Base-by-base conservation (phyloP, 31 red algal genomes). In the Asparagopsis taxiformis region DNA sequence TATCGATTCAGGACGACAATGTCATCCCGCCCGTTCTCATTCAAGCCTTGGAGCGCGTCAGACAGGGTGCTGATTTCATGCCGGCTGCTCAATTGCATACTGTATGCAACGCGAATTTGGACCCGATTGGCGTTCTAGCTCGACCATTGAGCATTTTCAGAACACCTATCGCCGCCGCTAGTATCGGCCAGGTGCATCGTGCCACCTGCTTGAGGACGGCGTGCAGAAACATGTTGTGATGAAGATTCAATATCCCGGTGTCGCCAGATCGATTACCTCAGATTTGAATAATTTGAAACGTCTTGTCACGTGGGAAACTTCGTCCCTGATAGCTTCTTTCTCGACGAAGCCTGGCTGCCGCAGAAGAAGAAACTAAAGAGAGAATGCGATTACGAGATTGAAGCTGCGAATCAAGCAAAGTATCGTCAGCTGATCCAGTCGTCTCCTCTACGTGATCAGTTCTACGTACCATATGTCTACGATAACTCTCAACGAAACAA, bases 161-260 rank as follows among this genome's bases (percentile, higher is more conserved):
- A 22, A 10, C 22, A 5, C 87, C 91, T 11, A 73, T 94, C 24
- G 91, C 91, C 0, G 87, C 91, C 0, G 91, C 91, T 9, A 78
- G 68, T 64, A 94, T 94, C 39, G 91, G 91, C 19, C 91, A 94
- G 59, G 91, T 94, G 37, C 91, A 94, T 56, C 38, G 54, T 25
- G 91, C 79, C 15, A 51, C 32, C 41, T 53, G 10, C 13, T 52
- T n/a, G 64, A 38, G 21, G 20, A 51, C 4, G 58, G n/a, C n/a
- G n/a, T n/a, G n/a, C n/a, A n/a, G n/a, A n/a, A 57, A 21, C 20
- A 25, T 28, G 52, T 94, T 1, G 79, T 77, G 25, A 37, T 94
- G 31, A 94, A 94, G 74, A 80, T 94, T 56, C 91, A 94, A 80
- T 94, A 94, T 34, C 91, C 91, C 26, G 91, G 91, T 6, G 91